Base-by-base conservation (phyloP, 495 filamentous ascomycete species). In the Tuber calosporum region DNA sequence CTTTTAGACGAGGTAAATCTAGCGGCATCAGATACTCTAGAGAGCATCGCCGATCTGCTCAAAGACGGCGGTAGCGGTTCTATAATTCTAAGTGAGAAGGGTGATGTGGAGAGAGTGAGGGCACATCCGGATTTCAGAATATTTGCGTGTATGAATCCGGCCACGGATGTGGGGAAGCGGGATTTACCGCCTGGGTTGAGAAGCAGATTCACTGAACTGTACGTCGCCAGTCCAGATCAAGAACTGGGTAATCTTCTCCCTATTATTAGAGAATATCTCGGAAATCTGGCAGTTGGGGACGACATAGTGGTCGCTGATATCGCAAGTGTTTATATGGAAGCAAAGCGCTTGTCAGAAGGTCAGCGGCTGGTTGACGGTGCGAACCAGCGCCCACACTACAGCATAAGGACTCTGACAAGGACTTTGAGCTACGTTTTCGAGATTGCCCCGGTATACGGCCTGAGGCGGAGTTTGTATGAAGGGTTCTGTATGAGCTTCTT, bases 401-500 rank as follows among this genome's bases (percentile, higher is more conserved):
- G 93, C 83, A 88, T 99, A 68, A 88, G 96, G 81, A 97, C 93
- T 0, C 84, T 99, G n/a, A 97, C 96, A 41, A 89, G 96, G 42
- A 90, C 93, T 4, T 83, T 99, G 66, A 90, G 88, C 20, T 98
- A 97, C 82, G 92, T 93, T 53, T 87, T 88, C 75, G 91, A 96
- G 72, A 92, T 97, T 75, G 88, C 90, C 1, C 88, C 93, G 4
- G 86, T 91, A 5, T 98, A 97, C 83, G 93, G 92, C n/a, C 84
- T 98, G 42, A 89, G 95, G 11, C 84, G 96, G 75, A 91, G 93
- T 38, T 83, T 97, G 9, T 97, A 91, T 78, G 96, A 99, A 84
- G 96, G 96, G 0, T 98, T 97, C 82, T 93, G 91, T n/a, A 98
- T 99, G 96, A 93, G 93, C 74, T 99, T 98, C 75, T 83, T 96